Evolutionary conservation across 2,329 filamentous ascomycete genomes (phyloP).

Genomic region (Rhinocladiella similis): DNA sequence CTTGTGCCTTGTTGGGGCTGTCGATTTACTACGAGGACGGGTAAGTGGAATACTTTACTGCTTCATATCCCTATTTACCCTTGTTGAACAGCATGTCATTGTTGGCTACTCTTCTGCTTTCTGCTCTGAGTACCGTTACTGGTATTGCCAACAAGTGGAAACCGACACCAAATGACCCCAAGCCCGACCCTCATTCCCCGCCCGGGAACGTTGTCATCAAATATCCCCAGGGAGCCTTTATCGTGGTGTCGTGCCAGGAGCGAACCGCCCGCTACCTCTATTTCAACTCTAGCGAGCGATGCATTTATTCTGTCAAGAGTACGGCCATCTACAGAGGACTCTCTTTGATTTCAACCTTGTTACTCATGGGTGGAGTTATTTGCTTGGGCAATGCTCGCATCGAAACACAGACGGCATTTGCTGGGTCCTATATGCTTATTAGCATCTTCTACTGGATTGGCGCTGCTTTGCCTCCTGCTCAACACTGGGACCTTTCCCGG

Average conservation of each 20-base stretch:
- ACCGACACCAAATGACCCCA: no score
- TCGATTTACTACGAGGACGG: constrained; percentile 48
- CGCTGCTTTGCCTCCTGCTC: constrained; percentile 54
- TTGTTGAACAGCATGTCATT: constrained; percentile 46
- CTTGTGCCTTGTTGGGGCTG: constrained; percentile 43
- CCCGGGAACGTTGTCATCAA: constrained; percentile 48
- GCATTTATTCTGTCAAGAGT: constrained; percentile 46
- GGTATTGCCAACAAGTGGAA: constrained; percentile 53
- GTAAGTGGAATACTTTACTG: constrained; percentile 6
- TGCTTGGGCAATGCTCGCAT: constrained; percentile 53
- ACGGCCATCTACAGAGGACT: constrained; percentile 46
- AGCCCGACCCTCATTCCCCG: constrained; percentile 35
- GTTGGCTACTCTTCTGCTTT: constrained; percentile 49
- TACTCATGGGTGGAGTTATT: no score
- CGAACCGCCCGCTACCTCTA: constrained; percentile 52
- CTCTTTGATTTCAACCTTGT: constrained; percentile 51
- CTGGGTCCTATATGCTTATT: constrained; percentile 50
- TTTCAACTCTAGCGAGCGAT: constrained; percentile 50
- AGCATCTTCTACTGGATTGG: constrained; percentile 54
- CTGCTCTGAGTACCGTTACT: constrained; percentile 50
- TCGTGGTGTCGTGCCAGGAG: constrained; percentile 52
- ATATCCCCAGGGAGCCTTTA: no score
- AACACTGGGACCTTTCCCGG: constrained; percentile 48
- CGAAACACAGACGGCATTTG: constrained; percentile 50
- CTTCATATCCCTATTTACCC: no score